These are phyloP conservation scores for Cercospora nicotianae DNA, from an alignment of 2,329 filamentous ascomycete species.

Conservation along the genomic window DNA sequence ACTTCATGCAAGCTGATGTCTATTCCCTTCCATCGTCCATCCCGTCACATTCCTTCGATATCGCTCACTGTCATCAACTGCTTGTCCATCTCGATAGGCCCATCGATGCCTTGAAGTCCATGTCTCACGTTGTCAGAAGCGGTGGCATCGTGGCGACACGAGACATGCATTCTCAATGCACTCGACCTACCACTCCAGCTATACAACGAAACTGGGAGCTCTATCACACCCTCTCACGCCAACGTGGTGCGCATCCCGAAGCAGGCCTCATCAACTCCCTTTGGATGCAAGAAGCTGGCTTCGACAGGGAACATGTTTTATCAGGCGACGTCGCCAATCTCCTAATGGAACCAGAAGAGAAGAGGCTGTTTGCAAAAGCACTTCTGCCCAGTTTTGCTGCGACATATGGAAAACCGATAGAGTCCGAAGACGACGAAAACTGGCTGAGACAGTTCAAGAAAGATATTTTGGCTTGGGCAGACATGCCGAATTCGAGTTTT, in stretches of 20 bases:
- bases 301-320: slow-evolving; percentile 18
- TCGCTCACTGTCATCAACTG: slow-evolving; percentile 60
- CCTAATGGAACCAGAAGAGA: not conserved
- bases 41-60: slow-evolving; percentile 48
- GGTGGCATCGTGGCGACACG: slow-evolving; percentile 54
- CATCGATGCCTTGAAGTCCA: slow-evolving; percentile 51
- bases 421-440: not conserved
- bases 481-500: slow-evolving; percentile 6
- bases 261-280: slow-evolving; percentile 22
- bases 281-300: slow-evolving; percentile 31
- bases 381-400: not conserved
- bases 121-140: slow-evolving; percentile 53
- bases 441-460: not conserved
- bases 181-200: slow-evolving; percentile 11
- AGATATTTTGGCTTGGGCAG: slow-evolving; percentile 4
- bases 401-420: not conserved
- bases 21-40: slow-evolving; percentile 2
- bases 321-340: slow-evolving; percentile 6
- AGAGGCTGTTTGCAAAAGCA: not conserved
- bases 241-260: slow-evolving; percentile 23
- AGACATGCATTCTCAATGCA: slow-evolving; percentile 33
- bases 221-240: slow-evolving; percentile 7
- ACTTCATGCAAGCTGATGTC: slow-evolving; percentile 17
- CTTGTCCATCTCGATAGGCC: slow-evolving; percentile 57
- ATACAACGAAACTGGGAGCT: slow-evolving; percentile 19